A percentile compares a stretch with the other conserved stretches of the same genome.
These are phyloP conservation scores for Cryptococcus sp. DNA, from an alignment of 1,284 basidiomycete genomes.

Conservation along the genomic window DNA sequence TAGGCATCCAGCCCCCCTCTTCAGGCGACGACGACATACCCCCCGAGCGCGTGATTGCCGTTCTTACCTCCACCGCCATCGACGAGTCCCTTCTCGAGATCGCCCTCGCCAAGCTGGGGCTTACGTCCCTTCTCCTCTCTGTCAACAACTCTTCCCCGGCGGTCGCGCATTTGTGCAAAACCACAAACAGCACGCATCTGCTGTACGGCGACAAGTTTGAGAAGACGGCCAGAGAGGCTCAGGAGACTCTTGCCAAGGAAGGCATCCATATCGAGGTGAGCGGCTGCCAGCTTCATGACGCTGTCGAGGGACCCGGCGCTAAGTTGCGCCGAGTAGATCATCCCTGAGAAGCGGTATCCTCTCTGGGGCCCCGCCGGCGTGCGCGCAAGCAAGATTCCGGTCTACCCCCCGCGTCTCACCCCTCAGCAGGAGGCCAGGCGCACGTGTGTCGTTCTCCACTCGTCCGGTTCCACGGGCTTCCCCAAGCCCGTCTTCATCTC, in stretches of 20 bases:
- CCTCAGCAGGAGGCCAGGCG: constrained; percentile 54
- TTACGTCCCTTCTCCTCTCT: constrained; percentile 54
- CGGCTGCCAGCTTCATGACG: neutral
- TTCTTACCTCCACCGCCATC: constrained; percentile 51
- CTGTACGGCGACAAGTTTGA: constrained; percentile 54
- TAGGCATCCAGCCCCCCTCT: constrained; percentile 21
- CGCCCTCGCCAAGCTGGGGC: constrained; percentile 54
- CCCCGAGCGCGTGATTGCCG: constrained; percentile 46
- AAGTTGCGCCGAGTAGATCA: constrained; percentile 16
- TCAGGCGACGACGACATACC: constrained; percentile 32
- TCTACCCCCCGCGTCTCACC: constrained; percentile 49
- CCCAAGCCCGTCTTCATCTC: constrained; percentile 49
- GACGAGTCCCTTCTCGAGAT: constrained; percentile 55
- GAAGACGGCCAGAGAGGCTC: constrained; percentile 46
- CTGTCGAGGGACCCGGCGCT: neutral
- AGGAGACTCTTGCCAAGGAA: constrained; percentile 41
- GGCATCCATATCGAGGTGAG: constrained; percentile 35
- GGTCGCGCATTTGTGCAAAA: constrained; percentile 57
- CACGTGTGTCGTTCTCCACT: constrained; percentile 60
- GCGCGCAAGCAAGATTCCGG: constrained; percentile 42
- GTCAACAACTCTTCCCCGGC: constrained; percentile 60
- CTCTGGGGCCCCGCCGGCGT: constrained; percentile 53
- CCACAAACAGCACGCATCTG: constrained; percentile 54
- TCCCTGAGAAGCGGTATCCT: constrained; percentile 52
- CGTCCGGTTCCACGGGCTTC: constrained; percentile 59